Evolutionary conservation across 1,139 yeast species (phyloP).

Genomic region (Zygosaccharomyces sapae): DNA sequence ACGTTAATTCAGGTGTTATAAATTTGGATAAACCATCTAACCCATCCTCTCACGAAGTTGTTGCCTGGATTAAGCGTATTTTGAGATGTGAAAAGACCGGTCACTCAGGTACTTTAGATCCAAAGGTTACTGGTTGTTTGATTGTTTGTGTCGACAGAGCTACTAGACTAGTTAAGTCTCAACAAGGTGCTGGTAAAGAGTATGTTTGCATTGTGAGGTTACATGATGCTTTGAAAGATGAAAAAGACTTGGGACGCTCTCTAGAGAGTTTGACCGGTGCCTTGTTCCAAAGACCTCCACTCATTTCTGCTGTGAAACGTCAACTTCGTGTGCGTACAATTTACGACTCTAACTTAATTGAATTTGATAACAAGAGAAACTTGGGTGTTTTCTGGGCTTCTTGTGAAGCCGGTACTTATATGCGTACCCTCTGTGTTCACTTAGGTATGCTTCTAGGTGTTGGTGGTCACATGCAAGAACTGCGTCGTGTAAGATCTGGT

Average conservation of each 20-base stretch:
- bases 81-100: constrained; percentile 96
- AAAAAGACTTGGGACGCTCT: constrained; percentile 81
- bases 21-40: constrained; percentile 96
- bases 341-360: constrained; percentile 91
- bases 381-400: constrained; percentile 99
- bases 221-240: constrained; percentile 88
- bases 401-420: constrained; percentile 99
- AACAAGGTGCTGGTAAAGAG: constrained; percentile 99
- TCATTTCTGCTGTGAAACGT: constrained; percentile 97
- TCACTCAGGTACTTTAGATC: constrained; percentile 98
- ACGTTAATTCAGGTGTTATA: constrained; percentile 91
- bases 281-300: constrained; percentile 97
- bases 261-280: constrained; percentile 97
- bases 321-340: constrained; percentile 97
- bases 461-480: constrained; percentile 99
- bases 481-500: constrained; percentile 98
- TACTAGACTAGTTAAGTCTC: constrained; percentile 94
- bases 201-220: constrained; percentile 95
- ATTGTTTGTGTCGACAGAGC: constrained; percentile 98
- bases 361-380: constrained; percentile 94
- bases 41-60: constrained; percentile 98
- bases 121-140: constrained; percentile 96
- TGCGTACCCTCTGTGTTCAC: constrained; percentile 98
- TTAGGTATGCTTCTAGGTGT: constrained; percentile 97
- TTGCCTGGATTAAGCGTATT: constrained; percentile 97